Evolutionary conservation across 2,329 filamentous ascomycete species (phyloP).

Genomic region (Botrytis elliptica): DNA sequence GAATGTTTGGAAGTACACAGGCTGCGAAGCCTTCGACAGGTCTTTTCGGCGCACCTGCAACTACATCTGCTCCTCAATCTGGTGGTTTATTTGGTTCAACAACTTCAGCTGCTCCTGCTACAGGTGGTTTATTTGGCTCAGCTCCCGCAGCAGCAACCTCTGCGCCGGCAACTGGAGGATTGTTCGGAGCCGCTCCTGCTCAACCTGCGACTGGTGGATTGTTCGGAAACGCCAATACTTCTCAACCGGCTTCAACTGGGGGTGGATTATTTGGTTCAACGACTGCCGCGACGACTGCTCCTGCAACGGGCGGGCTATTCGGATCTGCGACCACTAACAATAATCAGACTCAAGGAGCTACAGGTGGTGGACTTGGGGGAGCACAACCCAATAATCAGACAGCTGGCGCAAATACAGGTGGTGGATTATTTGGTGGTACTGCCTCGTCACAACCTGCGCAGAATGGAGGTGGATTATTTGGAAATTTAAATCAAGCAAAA

Average conservation of each 20-base stretch:
- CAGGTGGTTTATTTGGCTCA: conserved; percentile 37
- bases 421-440: conserved; percentile 38
- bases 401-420: conserved; percentile 24
- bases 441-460: conserved; percentile 33
- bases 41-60: conserved; percentile 38
- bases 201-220: conserved; percentile 32
- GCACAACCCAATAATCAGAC: conserved; percentile 29
- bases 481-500: conserved; percentile 36
- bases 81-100: conserved; percentile 32
- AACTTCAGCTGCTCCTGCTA: conserved; percentile 25
- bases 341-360: conserved; percentile 25
- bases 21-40: conserved; percentile 34
- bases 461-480: conserved; percentile 34
- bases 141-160: conserved; percentile 18
- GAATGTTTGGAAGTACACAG: conserved; percentile 38
- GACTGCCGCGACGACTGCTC: conserved; percentile 23
- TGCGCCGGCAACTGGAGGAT: conserved; percentile 26
- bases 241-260: conserved; percentile 28
- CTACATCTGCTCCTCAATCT: conserved; percentile 29
- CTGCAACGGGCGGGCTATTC: conserved; percentile 37
- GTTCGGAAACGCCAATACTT: conserved; percentile 34
- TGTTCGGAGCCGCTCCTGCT: conserved; percentile 29
- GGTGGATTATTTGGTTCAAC: conserved; percentile 38
- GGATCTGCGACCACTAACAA: conserved; percentile 26
- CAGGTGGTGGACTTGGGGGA: conserved; percentile 30